phyloP scores from a whole-genome alignment of 306 rosid genomes.

The Vigna trinervia region DNA sequence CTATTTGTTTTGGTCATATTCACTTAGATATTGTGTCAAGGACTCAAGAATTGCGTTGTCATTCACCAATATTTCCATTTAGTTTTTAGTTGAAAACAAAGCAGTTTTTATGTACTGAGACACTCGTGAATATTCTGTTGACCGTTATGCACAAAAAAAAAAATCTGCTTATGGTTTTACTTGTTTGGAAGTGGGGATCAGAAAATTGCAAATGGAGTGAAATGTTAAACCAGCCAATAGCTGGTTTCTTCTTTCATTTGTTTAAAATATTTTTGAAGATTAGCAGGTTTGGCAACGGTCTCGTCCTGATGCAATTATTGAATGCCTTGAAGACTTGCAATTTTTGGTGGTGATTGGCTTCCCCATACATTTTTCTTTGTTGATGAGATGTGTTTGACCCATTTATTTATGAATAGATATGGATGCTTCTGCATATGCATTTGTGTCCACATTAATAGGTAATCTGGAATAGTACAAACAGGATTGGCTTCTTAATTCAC shows the following conservation, averaged over 20 bases:
- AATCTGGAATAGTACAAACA: background rate
- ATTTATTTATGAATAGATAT: background rate
- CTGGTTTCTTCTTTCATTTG: background rate
- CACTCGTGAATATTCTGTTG: background rate
- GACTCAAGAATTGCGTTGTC: background rate
- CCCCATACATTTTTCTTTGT: background rate
- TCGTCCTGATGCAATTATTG: background rate
- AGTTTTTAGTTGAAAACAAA: background rate
- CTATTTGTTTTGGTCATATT: background rate
- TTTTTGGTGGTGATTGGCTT: background rate
- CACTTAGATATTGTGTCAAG: slow-evolving; percentile 5
- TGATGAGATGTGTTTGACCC: background rate
- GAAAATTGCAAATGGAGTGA: slow-evolving; percentile 19
- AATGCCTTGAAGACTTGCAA: background rate
- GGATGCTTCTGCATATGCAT: background rate
- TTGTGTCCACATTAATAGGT: background rate
- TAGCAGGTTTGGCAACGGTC: background rate
- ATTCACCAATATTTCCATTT: background rate
- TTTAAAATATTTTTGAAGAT: background rate
- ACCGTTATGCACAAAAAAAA: background rate
- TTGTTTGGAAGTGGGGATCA: slow-evolving; percentile 13
- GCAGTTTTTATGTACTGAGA: background rate
- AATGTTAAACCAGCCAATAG: background rate
- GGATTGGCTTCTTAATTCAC: background rate
- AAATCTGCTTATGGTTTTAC: background rate